Base-by-base conservation (phyloP, 106 monocot genomes). In the Acanthochlamys bracteata region DNA sequence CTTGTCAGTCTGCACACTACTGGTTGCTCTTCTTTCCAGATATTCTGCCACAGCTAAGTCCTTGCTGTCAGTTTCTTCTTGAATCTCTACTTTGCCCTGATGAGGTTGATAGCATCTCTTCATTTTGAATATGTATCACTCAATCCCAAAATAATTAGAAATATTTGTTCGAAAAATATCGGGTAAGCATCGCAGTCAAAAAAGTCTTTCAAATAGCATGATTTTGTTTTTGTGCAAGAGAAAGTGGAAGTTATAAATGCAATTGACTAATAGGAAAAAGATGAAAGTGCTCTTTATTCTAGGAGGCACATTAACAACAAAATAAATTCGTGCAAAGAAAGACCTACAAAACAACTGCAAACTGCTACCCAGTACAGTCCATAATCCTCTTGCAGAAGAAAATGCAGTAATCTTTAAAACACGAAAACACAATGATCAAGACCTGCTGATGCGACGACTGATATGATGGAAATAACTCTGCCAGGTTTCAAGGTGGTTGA, bases 1-100 rank as follows among this genome's bases (percentile, higher is more conserved):
- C 64, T 90, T 90, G 27, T 84, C 80, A 51, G 79, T 80, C 59
- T 96, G 90, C 53, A 64, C 73, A 8, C 20, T 67, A 9, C 64
- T 24, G 19, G 53, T 65, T 23, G 26, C 0, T 40, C 71, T 83
- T 49, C 40, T 40, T 67, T 85, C 78, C 7, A 41, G 23, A 61
- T 39, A 26, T 4, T 11, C 69, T 15, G 73, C 83, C 86, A 86
- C 85, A 0, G 70, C 33, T 42, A 76, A 79, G 25, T 80, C 82
- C 19, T 21, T 64, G 22, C 59, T 46, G 25, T 70, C 39, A 58
- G 25, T 71, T 45, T 20, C n/a, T n/a, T n/a, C 60, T 53, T 67
- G 70, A 20, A 70, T 40, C 39, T 58, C 19, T 4, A 4, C 16
- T 16, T 4, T 54, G n/a, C n/a, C 53, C 53, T 54, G 53, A 6